phyloP scores from a whole-genome alignment of 2,329 filamentous ascomycete genomes.

The Trichoderma atrobrunneum region DNA sequence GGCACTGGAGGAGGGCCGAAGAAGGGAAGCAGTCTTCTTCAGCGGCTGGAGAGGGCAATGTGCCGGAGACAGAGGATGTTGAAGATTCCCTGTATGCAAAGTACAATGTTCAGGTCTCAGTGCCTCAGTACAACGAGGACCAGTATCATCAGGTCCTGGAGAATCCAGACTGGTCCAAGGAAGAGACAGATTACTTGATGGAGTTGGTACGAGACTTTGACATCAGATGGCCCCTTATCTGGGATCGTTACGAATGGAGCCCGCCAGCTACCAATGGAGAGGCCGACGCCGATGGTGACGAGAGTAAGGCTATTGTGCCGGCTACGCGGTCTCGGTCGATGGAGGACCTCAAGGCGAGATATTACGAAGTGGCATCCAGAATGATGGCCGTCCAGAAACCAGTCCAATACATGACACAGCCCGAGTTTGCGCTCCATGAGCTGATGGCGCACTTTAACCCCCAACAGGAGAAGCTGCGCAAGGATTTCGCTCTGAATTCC shows the following conservation, averaged over 20 bases:
- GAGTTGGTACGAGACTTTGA: constrained; percentile 73
- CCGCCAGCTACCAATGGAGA: constrained; percentile 46
- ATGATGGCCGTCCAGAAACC: constrained; percentile 80
- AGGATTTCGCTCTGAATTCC: constrained; percentile 77
- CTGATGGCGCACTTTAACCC: constrained; percentile 85
- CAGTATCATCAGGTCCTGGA: constrained; percentile 77
- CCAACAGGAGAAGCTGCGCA: constrained; percentile 72
- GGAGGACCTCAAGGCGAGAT: constrained; percentile 88
- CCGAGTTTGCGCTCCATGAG: constrained; percentile 80
- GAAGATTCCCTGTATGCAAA: constrained; percentile 74
- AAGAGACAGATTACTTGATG: constrained; percentile 92
- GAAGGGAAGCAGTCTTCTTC: constrained; percentile 37
- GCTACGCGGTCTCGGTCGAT: constrained; percentile 62
- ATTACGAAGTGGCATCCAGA: constrained; percentile 81
- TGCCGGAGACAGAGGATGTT: constrained; percentile 31
- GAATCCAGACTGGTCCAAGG: constrained; percentile 78
- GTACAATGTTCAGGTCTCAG: constrained; percentile 77
- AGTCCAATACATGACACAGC: constrained; percentile 79
- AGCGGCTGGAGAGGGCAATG: constrained; percentile 29
- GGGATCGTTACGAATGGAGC: constrained; percentile 83
- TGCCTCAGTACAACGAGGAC: constrained; percentile 81
- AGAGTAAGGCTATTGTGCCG: constrained; percentile 53
- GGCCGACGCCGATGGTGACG: constrained; percentile 44
- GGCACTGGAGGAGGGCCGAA: constrained; percentile 73
- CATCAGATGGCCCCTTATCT: constrained; percentile 85